Evolutionary conservation across 129 eudicot species (phyloP), one percentile per base, ranked within the genome.

Genomic region (Flaveria trinervia): DNA sequence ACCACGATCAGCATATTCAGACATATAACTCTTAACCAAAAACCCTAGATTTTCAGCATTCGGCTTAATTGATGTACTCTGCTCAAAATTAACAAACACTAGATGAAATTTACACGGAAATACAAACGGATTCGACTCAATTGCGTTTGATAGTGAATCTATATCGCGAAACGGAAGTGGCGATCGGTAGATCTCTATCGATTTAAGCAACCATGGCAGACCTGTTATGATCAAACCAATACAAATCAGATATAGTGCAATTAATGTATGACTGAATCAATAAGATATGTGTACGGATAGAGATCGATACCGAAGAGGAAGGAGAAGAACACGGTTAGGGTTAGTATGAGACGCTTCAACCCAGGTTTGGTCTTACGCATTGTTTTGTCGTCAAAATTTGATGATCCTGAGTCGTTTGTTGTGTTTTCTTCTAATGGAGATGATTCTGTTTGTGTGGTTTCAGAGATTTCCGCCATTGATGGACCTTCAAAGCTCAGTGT

Each of bases 141-240:
- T 85, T 9, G 78, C 76, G 18, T 84, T 72, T 7, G 93, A 84
- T 1, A 94, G 77, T 14, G 81, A 60, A 72, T 91, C 96, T 36
- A 94, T 91, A 9, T 94, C 90, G 11, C 70, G 78, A 79, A 94
- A 94, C 23, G 99, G 97, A 65, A 91, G 85, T 3, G 93, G 90
- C 10, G 99, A 89, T 64, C 99, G 83, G 60, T 94, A 94, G 67
- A 94, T 94, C 86, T 94, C 98, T 10, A 91, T 75, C n/a, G 97
- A 87, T 82, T 94, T 94, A 50, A 94, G 87, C 70, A 94, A 82
- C 70, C 88, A 86, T 2, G 99, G 97, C 41, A 89, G 72, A 69
- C 98, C 98, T 92, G 80, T 44, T 7, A 25, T 56, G 54, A 77
- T 62, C 50, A 44, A 65, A 75, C 57, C 23, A 49, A 77, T 30